phyloP scores from a whole-genome alignment of 352 stramenopile genomes.

The Pythium diclinum region DNA sequence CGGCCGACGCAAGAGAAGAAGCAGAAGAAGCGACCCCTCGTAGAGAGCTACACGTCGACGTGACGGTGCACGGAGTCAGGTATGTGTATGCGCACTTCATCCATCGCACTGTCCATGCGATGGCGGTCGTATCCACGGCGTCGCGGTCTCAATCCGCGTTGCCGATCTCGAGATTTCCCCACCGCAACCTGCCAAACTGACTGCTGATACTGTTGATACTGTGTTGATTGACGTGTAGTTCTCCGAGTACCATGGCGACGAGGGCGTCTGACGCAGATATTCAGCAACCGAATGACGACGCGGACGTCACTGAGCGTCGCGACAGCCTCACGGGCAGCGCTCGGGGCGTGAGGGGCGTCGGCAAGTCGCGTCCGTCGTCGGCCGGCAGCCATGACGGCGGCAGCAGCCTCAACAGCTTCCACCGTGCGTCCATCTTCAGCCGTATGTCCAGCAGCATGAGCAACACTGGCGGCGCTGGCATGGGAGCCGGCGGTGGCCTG shows the following conservation, averaged over 20 bases:
- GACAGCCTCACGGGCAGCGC: background rate
- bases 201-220: background rate
- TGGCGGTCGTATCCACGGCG: background rate
- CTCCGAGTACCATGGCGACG: background rate
- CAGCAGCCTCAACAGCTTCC: constrained; percentile 7
- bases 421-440: constrained; percentile 33
- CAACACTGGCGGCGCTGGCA: background rate
- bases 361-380: constrained; percentile 10
- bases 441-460: constrained; percentile 24
- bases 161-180: background rate
- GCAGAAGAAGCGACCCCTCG: background rate
- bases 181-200: background rate
- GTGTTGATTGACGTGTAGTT: background rate
- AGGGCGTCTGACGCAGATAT: background rate
- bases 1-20: background rate
- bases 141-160: background rate
- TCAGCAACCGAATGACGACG: background rate
- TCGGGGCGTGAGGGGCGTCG: background rate
- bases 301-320: background rate
- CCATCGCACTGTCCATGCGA: background rate
- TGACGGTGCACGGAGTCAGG: background rate
- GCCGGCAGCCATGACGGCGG: constrained; percentile 13
- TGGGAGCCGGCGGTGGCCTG: constrained; percentile 26
- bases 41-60: background rate
- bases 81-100: background rate